Base-by-base conservation (phyloP, 495 filamentous ascomycete genomes). In the Darksidea phi region DNA sequence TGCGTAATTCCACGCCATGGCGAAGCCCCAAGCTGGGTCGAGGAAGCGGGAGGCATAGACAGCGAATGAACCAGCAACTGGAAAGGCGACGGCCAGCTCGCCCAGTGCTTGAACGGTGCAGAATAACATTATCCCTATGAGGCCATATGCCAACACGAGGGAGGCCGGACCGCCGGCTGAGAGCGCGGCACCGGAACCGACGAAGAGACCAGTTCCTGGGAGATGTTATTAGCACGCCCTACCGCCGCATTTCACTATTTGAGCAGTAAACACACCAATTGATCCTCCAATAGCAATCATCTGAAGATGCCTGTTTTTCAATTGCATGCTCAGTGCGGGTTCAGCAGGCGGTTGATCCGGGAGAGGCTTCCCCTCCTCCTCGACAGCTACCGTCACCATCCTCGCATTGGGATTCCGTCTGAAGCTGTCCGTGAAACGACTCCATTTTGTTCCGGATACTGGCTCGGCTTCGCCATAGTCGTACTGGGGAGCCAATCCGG, bases 231-330 rank as follows among this genome's bases (percentile, higher is more conserved):
- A 26, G 54, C 24, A 54, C 34, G n/a, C 48, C 21, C 59, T 42
- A 26, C 20, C 23, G 50, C 51, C 11, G 21, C 26, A 28, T 26
- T n/a, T n/a, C n/a, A n/a, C n/a, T n/a, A n/a, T n/a, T 26, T 17
- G 13, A 23, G 38, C 1, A 41, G 26, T 23, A 18, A 47, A 2
- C 78, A 45, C 82, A 87, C 93, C 93, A 61, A 98, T 97, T 0
- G 89, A 93, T 28, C 94, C 94, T 60, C 92, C 92, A 68, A 97
- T 95, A 2, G 92, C 92, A 79, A 96, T 96, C 91, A 96, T 96
- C 78, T 96, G 91, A 57, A 96, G 72, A 78, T 97, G 92, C 45
- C 92, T 80, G 20, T 86, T 84, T 75, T 94, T 95, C 50, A 97
- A 72, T 66, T 82, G 82, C 61, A 93, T 79, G 52, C 87, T 81